phyloP scores from a whole-genome alignment of 768 basidiomycete genomes.

The Pholiota conissans region DNA sequence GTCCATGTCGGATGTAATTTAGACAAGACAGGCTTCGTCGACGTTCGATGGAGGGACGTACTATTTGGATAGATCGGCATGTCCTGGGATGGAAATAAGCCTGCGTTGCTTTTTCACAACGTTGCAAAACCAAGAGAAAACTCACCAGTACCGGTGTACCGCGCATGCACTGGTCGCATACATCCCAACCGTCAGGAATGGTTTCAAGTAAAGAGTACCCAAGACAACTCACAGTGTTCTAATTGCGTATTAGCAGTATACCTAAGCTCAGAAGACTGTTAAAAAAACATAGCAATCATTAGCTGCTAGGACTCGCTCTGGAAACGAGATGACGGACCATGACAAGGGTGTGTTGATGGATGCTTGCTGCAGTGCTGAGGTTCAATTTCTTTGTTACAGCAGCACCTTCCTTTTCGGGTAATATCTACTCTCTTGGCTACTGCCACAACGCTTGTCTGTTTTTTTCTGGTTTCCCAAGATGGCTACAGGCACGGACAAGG shows the following conservation, averaged over 20 bases:
- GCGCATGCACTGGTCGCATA: conserved; percentile 74
- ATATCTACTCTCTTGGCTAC: neutral
- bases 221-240: conserved; percentile 75
- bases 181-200: conserved; percentile 13
- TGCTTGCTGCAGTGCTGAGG: conserved; percentile 31
- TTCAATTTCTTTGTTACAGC: conserved; percentile 8
- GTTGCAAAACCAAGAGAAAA: conserved; percentile 12
- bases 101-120: neutral
- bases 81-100: conserved; percentile 50
- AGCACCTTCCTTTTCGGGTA: conserved; percentile 14
- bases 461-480: no score
- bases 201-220: conserved; percentile 1
- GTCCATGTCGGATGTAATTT: neutral
- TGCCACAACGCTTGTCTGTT: neutral
- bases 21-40: neutral
- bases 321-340: conserved; percentile 40
- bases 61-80: conserved; percentile 97
- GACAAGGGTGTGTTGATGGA: conserved; percentile 32
- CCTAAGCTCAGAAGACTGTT: conserved; percentile 84
- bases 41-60: conserved; percentile 43
- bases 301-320: conserved; percentile 3
- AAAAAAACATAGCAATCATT: conserved; percentile 8
- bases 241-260: conserved; percentile 97
- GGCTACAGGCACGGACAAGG: conserved; percentile 46
- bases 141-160: conserved; percentile 93